These are phyloP conservation scores for Eutypella sp. DNA, from an alignment of 2,329 filamentous ascomycete genomes.

Conservation along the genomic window DNA sequence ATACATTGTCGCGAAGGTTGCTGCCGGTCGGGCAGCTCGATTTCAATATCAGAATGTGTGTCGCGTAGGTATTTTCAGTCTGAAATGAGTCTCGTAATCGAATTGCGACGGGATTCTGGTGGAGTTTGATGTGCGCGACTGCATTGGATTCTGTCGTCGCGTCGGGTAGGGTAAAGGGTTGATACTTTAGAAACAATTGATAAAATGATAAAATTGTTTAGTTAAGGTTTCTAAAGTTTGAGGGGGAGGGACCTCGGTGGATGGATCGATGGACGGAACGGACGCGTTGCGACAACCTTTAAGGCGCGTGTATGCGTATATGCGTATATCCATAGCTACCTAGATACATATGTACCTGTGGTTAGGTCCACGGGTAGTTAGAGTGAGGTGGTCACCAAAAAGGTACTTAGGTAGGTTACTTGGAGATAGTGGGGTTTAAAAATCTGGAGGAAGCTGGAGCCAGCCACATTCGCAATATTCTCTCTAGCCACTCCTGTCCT, in stretches of 20 bases:
- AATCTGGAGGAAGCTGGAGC: no score
- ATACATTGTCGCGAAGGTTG: conserved; percentile 62
- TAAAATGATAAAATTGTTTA: background rate
- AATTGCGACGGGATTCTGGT: conserved; percentile 11
- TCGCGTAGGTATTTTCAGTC: conserved; percentile 15
- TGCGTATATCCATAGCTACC: background rate
- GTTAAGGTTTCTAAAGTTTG: background rate
- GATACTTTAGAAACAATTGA: no score
- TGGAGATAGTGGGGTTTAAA: background rate
- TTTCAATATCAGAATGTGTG: conserved; percentile 15
- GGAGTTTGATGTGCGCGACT: conserved; percentile 6
- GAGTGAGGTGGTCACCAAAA: no score
- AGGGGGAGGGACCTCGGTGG: no score
- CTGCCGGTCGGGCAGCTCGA: conserved; percentile 31
- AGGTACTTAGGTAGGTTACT: no score
- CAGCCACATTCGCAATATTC: no score
- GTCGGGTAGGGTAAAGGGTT: conserved; percentile 1
- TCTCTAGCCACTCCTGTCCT: no score
- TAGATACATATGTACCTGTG: background rate
- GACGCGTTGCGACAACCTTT: background rate
- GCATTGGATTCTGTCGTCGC: conserved; percentile 16
- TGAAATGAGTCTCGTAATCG: conserved; percentile 4
- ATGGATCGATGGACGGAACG: no score
- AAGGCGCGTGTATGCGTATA: background rate
- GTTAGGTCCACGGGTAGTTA: no score